Evolutionary conservation across 2,329 filamentous ascomycete species (phyloP), one percentile per base, ranked within the genome.

Genomic region (Keithomyces neogunnii): DNA sequence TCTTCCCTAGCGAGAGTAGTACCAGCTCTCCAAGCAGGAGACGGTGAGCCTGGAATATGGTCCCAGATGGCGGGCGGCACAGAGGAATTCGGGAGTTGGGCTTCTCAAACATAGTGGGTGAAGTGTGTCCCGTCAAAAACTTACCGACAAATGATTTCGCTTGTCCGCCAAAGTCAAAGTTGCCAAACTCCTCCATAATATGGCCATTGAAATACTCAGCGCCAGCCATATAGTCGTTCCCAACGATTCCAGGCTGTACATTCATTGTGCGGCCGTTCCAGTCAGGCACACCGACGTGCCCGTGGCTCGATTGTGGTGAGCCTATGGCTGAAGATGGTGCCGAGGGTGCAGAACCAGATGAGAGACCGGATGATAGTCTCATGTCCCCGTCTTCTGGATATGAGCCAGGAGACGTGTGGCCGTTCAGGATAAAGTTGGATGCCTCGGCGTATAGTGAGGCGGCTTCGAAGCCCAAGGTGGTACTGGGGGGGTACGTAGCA

Each of bases 281-380:
- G 53, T 82, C 79, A 45, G 81, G 73, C 48, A 80, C 74, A 54
- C 78, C 78, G 56, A 77, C 67, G 57, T 79, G 78, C 51, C 77
- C 76, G 60, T 79, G 76, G 56, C 78, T 76, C 2, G 82, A 84
- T 60, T 82, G 80, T 30, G 84, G 84, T 28, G 84, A 88, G 51
- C 82, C 82, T 55, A 84, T 78, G 50, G 80, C 81, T 7, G 84
- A 87, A 1, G 84, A 86, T 5, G 83, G 73, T 3, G 80, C 81
- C 48, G 85, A 87, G 49, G 72, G 79, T 51, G 68, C 83, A 53
- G 80, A 85, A 29, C 74, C 75, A 53, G 77, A 82, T 54, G 76
- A 89, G 55, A 77, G 74, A 62, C 75, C 81, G 48, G 76, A 85
- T 13, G 76, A 73, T 29, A 77, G 61, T 53, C 69, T 68, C 62